These are phyloP conservation scores for Podospora pseudocomata DNA, from an alignment of 495 filamentous ascomycete genomes.

Conservation along the genomic window DNA sequence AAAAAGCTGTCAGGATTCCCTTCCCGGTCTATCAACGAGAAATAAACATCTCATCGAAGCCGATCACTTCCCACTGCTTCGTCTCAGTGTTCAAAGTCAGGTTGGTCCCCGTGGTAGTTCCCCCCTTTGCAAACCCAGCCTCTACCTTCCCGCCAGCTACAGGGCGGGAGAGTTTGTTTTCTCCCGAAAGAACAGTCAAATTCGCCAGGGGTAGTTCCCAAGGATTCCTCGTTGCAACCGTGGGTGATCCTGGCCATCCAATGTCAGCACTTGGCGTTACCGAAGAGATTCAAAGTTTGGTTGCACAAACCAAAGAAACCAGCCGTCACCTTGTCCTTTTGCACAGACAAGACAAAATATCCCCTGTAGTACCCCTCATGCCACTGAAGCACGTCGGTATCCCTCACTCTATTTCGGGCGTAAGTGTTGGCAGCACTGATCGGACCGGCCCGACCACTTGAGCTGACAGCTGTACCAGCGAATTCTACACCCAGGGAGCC, in stretches of 20 bases:
- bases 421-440: slow-evolving; percentile 39
- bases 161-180: slow-evolving; percentile 46
- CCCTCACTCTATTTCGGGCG: slow-evolving; percentile 43
- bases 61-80: slow-evolving; percentile 24
- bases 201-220: slow-evolving; percentile 59
- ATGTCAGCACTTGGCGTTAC: background rate
- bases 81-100: slow-evolving; percentile 47
- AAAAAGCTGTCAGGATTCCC: no score
- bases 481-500: slow-evolving; percentile 62
- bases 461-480: slow-evolving; percentile 56
- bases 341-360: slow-evolving; percentile 53
- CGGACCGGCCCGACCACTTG: slow-evolving; percentile 48
- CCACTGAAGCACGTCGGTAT: slow-evolving; percentile 59
- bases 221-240: slow-evolving; percentile 42
- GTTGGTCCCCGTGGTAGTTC: slow-evolving; percentile 43
- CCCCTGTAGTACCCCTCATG: slow-evolving; percentile 62
- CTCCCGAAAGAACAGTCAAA: slow-evolving; percentile 56
- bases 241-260: slow-evolving; percentile 14
- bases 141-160: slow-evolving; percentile 47
- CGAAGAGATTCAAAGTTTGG: background rate
- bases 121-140: slow-evolving; percentile 45
- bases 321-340: slow-evolving; percentile 48
- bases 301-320: slow-evolving; percentile 47
- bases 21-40: background rate
- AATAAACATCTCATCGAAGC: slow-evolving; percentile 22